A percentile compares a stretch with the other conserved stretches of the same genome.
phyloP scores from a whole-genome alignment of 2,329 filamentous ascomycete genomes.

The Fusarium pininemorale region DNA sequence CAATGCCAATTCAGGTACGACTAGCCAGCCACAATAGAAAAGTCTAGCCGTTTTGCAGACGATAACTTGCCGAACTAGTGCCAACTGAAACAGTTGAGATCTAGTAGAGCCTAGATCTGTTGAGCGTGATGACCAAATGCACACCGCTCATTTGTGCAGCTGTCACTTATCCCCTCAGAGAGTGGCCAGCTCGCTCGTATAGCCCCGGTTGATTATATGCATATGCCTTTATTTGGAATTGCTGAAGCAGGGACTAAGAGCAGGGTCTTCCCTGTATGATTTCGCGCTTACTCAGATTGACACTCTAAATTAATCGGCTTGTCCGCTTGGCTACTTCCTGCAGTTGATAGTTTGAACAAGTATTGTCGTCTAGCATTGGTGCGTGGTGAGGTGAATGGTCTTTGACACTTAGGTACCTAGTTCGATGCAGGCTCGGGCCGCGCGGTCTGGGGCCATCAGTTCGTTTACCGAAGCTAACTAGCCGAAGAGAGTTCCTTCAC shows the following conservation, averaged over 20 bases:
- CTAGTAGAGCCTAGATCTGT: not conserved
- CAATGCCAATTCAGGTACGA: not conserved
- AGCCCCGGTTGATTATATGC: too few relatives aligned
- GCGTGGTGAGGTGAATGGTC: not conserved
- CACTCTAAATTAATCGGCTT: not conserved
- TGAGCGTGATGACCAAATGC: not conserved
- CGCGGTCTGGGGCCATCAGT: not conserved
- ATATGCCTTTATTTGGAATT: too few relatives aligned
- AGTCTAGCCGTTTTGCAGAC: not conserved
- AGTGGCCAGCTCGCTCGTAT: too few relatives aligned
- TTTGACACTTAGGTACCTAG: too few relatives aligned
- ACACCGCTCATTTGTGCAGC: not conserved
- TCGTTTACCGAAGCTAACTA: not conserved
- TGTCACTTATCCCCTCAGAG: too few relatives aligned
- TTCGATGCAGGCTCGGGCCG: not conserved
- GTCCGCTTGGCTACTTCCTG: not conserved
- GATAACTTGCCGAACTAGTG: not conserved
- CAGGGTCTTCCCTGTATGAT: too few relatives aligned
- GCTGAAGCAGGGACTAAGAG: too few relatives aligned
- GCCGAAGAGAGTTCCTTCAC: accelerated
- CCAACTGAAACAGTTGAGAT: not conserved
- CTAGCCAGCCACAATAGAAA: not conserved
- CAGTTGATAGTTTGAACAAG: not conserved
- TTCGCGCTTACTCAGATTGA: not conserved
- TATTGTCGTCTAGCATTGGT: too few relatives aligned